Base-by-base conservation (phyloP, 805 yeast genomes). In the Lipomyces chichibuensis region DNA sequence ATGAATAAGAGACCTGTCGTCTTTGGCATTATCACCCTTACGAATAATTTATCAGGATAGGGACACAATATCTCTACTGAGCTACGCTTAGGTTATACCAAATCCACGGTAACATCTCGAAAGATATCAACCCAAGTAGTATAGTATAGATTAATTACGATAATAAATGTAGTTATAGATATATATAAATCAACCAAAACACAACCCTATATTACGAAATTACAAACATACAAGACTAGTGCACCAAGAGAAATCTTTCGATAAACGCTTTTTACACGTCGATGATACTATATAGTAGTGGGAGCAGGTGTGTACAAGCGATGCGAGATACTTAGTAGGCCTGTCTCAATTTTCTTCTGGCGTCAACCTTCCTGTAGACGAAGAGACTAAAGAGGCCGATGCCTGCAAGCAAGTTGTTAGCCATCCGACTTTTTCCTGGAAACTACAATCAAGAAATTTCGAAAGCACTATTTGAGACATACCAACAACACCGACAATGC, bases 351-450 rank as follows among this genome's bases (percentile, higher is more conserved):
- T 52, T 70, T 77, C 81, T 83, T 75, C 76, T 81, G 46, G 80
- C 81, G 77, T 79, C 80, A 70, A 82, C 55, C 71, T 75, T 78
- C 81, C 81, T 83, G 68, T 76, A 78, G 74, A 79, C 69, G 72
- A 76, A 74, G 67, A 81, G 75, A 75, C 77, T 78, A 70, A 73
- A 66, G 65, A 83, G 72, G 70, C 78, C 82, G 71, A 75, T 71
- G 68, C 83, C 84, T 77, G 78, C 55, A 77, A 79, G 80, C 37
- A 9, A 9, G 65, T 80, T 69, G 75, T 82, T 80, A 20, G 37
- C n/a, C 20, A 65, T 5, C 27, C 11, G 13, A 20, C 9, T 25
- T 5, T 5, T 25, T 8, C 56, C n/a, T 6, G 46, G 29, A 51
- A 29, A 29, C 7, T 29, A 29, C 3, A 29, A 8, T 5, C 43